A percentile compares a stretch with the other conserved stretches of the same genome.
These are phyloP conservation scores for Paecilomyces sp. DNA, from an alignment of 2,329 filamentous ascomycete species.

Conservation along the genomic window DNA sequence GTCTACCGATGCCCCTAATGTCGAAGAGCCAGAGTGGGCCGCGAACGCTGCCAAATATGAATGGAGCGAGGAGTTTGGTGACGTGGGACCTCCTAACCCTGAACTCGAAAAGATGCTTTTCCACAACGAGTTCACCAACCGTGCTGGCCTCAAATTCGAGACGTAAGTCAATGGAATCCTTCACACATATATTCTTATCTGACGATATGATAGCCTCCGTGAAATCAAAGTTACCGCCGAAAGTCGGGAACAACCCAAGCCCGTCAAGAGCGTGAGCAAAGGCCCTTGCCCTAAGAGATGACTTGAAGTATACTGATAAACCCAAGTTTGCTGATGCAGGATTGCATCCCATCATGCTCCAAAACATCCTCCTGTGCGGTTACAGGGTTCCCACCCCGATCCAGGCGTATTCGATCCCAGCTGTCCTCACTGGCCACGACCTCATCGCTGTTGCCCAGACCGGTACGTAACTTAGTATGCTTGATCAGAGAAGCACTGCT, in stretches of 20 bases:
- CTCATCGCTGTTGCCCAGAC: conserved; percentile 89
- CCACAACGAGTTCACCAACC: conserved; percentile 43
- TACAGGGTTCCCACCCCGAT: conserved; percentile 76
- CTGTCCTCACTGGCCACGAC: conserved; percentile 69
- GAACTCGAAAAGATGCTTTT: conserved; percentile 74
- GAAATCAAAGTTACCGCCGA: conserved; percentile 46
- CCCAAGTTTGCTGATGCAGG: conserved; percentile 65
- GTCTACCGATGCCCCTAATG: conserved; percentile 7
- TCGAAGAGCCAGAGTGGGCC: conserved; percentile 39
- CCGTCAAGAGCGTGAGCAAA: conserved; percentile 43
- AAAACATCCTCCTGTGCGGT: conserved; percentile 66
- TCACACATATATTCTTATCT: not conserved
- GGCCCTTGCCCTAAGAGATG: not conserved
- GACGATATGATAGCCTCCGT: conserved; percentile 28
- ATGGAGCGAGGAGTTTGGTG: conserved; percentile 79
- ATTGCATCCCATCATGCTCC: conserved; percentile 73
- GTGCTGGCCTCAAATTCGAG: conserved; percentile 56
- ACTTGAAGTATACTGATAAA: conserved; percentile 5
- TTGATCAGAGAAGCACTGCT: not conserved
- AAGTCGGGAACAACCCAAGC: conserved; percentile 39
- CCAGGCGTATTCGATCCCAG: conserved; percentile 76
- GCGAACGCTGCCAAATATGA: conserved; percentile 64
- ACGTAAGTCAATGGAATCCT: conserved; percentile 41
- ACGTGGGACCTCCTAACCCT: conserved; percentile 65
- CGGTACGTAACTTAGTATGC: conserved; percentile 49